Evolutionary conservation across 768 basidiomycete genomes (phyloP).

Genomic region (Leccinum disarticulatum): DNA sequence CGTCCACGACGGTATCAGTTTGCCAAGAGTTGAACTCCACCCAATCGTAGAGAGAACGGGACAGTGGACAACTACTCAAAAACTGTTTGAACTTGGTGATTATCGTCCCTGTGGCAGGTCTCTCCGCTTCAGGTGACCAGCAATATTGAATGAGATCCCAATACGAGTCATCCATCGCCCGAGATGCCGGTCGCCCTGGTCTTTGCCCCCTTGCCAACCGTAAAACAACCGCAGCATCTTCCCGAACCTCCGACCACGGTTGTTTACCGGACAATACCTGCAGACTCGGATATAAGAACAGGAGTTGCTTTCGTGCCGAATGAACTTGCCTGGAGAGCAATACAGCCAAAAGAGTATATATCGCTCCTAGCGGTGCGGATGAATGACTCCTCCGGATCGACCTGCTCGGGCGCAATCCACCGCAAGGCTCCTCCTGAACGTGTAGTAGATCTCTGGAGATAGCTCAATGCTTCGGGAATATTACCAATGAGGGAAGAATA

Average conservation of each 20-base stretch:
- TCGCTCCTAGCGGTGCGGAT: not conserved
- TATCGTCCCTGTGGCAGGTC: not conserved
- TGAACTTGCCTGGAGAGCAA: not conserved
- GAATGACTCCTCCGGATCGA: not conserved
- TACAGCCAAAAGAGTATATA: not conserved
- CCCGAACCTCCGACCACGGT: not conserved
- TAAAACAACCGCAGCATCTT: not conserved
- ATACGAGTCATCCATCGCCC: too few species aligned
- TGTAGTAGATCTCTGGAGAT: not conserved
- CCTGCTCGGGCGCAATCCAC: not conserved
- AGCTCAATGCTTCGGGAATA: not conserved
- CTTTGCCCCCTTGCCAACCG: not conserved
- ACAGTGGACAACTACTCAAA: not conserved
- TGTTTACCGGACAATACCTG: not conserved
- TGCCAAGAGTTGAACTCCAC: too few species aligned
- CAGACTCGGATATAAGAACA: not conserved
- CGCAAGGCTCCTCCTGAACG: not conserved
- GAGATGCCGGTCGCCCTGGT: not conserved
- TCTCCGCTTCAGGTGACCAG: not conserved
- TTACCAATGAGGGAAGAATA: not conserved
- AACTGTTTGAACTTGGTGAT: not conserved
- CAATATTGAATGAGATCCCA: not conserved
- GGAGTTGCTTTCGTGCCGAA: not conserved
- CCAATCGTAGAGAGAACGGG: not conserved
- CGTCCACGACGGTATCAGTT: too few species aligned